These are phyloP conservation scores for Hypoxylon sp. DNA, from an alignment of 2,329 filamentous ascomycete species.

Conservation along the genomic window DNA sequence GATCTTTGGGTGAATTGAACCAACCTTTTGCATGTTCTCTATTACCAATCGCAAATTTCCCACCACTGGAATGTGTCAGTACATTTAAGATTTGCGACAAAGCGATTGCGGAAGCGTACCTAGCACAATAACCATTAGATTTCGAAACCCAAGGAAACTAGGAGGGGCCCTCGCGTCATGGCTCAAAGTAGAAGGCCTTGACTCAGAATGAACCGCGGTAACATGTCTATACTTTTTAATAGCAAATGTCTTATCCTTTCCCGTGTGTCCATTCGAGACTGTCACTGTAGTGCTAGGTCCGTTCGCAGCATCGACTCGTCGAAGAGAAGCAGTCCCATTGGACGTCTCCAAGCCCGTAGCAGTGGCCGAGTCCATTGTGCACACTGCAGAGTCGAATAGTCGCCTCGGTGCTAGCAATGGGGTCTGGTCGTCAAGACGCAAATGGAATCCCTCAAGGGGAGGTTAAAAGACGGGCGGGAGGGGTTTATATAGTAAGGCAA, in stretches of 20 bases:
- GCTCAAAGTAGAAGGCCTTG: slow-evolving; percentile 84
- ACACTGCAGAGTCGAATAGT: slow-evolving; percentile 19
- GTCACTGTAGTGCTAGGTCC: slow-evolving; percentile 8
- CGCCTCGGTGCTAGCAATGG: slow-evolving; percentile 21
- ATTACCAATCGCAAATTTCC: slow-evolving; percentile 95
- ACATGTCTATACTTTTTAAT: slow-evolving; percentile 90
- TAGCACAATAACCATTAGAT: slow-evolving; percentile 94
- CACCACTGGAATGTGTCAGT: slow-evolving; percentile 72
- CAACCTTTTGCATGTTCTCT: slow-evolving; percentile 94
- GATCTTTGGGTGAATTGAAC: slow-evolving; percentile 34
- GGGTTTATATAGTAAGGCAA: slow-evolving; percentile 2
- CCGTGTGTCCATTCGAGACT: slow-evolving; percentile 25
- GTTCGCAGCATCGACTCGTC: slow-evolving; percentile 42
- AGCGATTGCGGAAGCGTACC: slow-evolving; percentile 65
- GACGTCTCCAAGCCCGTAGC: slow-evolving; percentile 55
- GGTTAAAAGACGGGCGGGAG: not conserved
- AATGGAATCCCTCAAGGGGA: slow-evolving; percentile 4
- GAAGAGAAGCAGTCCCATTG: slow-evolving; percentile 42
- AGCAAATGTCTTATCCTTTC: slow-evolving; percentile 54
- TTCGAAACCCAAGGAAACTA: slow-evolving; percentile 93
- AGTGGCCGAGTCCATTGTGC: slow-evolving; percentile 60
- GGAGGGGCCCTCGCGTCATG: slow-evolving; percentile 81
- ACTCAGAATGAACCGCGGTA: slow-evolving; percentile 82
- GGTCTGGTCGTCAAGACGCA: slow-evolving; percentile 9
- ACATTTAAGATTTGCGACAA: not conserved